Evolutionary conservation across 2,329 filamentous ascomycete species (phyloP).

Genomic region (Pezicula carpinea): DNA sequence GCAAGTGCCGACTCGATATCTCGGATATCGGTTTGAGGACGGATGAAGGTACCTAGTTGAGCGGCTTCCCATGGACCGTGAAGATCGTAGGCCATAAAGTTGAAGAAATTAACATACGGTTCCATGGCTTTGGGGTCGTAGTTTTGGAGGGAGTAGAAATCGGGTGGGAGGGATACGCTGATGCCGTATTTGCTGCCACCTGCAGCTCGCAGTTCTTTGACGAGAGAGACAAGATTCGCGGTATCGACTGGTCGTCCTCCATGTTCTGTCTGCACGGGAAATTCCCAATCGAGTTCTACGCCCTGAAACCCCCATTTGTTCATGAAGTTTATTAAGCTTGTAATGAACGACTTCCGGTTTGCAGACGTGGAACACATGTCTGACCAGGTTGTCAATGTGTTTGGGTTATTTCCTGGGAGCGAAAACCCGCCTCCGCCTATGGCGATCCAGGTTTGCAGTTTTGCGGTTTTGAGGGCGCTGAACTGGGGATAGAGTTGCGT

Average conservation of each 20-base stretch:
- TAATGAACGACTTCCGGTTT: slow-evolving; percentile 33
- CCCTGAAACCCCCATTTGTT: slow-evolving; percentile 34
- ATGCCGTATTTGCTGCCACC: slow-evolving; percentile 36
- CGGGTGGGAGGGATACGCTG: slow-evolving; percentile 33
- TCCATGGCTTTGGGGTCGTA: slow-evolving; percentile 25
- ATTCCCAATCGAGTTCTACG: slow-evolving; percentile 44
- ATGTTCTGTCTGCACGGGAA: slow-evolving; percentile 31
- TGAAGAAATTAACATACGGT: slow-evolving; percentile 27
- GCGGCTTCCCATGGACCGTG: slow-evolving; percentile 38
- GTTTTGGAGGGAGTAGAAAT: slow-evolving; percentile 27
- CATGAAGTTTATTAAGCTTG: slow-evolving; percentile 30
- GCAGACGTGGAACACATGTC: slow-evolving; percentile 21
- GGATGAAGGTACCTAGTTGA: slow-evolving; percentile 28
- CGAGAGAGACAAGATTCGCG: slow-evolving; percentile 30
- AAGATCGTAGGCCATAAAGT: slow-evolving; percentile 33
- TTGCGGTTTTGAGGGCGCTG: slow-evolving; percentile 28
- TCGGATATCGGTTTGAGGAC: slow-evolving; percentile 36
- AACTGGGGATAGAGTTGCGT: slow-evolving; percentile 20
- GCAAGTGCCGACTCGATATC: slow-evolving; percentile 35
- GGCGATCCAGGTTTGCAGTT: slow-evolving; percentile 31
- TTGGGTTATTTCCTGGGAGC: slow-evolving; percentile 20
- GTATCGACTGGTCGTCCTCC: slow-evolving; percentile 33
- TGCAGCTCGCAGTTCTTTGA: slow-evolving; percentile 23
- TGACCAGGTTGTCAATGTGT: slow-evolving; percentile 26
- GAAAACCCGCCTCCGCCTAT: slow-evolving; percentile 35